phyloP scores from a whole-genome alignment of 2,329 filamentous ascomycete genomes.

The Amesomyces nigricolor region DNA sequence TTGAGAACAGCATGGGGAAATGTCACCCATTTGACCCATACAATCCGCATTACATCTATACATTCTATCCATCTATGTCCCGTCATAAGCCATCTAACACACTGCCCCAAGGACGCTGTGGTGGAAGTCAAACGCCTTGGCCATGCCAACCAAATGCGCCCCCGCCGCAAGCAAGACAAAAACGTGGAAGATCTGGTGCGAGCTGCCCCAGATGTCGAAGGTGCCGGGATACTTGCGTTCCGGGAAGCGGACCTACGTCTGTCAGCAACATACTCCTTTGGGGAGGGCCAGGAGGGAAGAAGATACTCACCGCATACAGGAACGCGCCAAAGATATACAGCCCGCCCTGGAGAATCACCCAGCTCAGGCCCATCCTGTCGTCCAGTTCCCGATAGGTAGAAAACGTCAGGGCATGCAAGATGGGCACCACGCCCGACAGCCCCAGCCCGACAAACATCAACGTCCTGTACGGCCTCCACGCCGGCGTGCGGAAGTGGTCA shows the following conservation, averaged over 20 bases:
- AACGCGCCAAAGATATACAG: constrained; percentile 82
- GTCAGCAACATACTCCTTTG: not conserved
- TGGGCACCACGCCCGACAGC: constrained; percentile 73
- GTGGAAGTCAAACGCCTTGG: constrained; percentile 80
- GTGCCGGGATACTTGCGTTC: constrained; percentile 70
- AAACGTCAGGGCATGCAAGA: constrained; percentile 66
- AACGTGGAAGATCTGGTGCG: constrained; percentile 94
- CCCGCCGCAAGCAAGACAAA: constrained; percentile 78
- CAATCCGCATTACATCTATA: not conserved
- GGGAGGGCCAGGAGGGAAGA: no score
- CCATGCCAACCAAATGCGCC: constrained; percentile 73
- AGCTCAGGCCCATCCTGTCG: constrained; percentile 70
- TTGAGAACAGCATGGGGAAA: not conserved
- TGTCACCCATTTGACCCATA: not conserved
- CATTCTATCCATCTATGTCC: not conserved
- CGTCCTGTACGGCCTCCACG: constrained; percentile 78
- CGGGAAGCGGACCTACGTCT: constrained; percentile 63
- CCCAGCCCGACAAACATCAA: constrained; percentile 87
- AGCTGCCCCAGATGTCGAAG: constrained; percentile 89
- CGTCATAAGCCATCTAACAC: constrained; percentile 34
- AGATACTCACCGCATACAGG: constrained; percentile 69
- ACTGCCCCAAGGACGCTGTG: constrained; percentile 55
- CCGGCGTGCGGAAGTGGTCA: constrained; percentile 76
- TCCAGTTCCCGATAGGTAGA: constrained; percentile 64
- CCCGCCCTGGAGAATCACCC: constrained; percentile 72